Evolutionary conservation across 176 grass and related monocot genomes (phyloP), one percentile per base, ranked within the genome.

Genomic region (Musa schizocarpa): DNA sequence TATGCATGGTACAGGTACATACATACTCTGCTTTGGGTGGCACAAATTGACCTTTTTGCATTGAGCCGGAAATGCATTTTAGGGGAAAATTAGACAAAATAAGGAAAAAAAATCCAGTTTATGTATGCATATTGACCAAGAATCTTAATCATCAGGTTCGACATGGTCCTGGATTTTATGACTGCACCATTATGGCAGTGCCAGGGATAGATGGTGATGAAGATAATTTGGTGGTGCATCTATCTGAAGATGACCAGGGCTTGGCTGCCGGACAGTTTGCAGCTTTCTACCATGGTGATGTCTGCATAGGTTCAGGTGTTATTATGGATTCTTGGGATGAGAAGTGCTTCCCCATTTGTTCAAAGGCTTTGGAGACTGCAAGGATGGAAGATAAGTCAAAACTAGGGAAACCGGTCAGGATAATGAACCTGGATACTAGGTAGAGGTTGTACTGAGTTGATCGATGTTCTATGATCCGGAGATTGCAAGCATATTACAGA

Each of bases 241-340:
- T 99, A 7, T 89, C 85, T 53, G 85, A 92, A 82, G 95, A 99
- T 52, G 95, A 89, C 63, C 95, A 94, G 67, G 95, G 95, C 50
- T 87, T 99, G 79, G 95, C 95, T 74, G 88, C 88, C 4, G 90
- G 88, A 17, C 95, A 99, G 53, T 94, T 94, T 87, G 81, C 95
- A 22, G 91, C 91, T 0, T 99, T 99, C 83, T 94, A 99, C 76
- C 48, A 25, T 58, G 78, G 78, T 55, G 53, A 81, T 3, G 13
- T 57, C 13, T 99, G 95, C 80, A 69, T 94, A 74, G 91, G 90
- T 8, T 94, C 95, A 43, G 95, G 90, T 74, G 87, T 92, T 74
- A 94, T 94, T 82, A 50, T 92, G 73, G 88, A 94, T 55, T 86
- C 86, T 1, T 85, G 84, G 86, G 90, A 99, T 27, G 52, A 78